Percentiles rank a stretch among this genome's conserved stretches.
These are phyloP conservation scores for Entomophthora muscae DNA, from an alignment of 371 early-diverging fungal species.

Conservation along the genomic window DNA sequence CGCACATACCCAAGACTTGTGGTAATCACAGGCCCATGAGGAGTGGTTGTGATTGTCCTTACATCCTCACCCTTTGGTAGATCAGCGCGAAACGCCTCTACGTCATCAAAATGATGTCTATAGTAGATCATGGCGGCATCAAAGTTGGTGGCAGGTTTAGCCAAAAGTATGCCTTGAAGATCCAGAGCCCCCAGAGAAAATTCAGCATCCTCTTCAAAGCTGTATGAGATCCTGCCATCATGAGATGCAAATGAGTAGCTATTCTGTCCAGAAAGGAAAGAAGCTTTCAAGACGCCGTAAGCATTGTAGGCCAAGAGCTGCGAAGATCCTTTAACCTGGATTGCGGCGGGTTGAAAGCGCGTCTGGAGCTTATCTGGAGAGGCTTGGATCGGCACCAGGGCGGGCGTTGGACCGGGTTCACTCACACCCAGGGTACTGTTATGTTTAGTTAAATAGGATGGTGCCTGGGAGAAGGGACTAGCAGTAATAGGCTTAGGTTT, in stretches of 20 bases:
- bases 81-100: background rate
- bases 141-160: background rate
- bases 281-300: background rate
- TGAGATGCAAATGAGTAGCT: background rate
- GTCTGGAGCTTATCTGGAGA: background rate
- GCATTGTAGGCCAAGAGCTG: background rate
- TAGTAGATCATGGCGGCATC: background rate
- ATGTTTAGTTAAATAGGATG: background rate
- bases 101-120: background rate
- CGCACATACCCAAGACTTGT: background rate
- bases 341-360: background rate
- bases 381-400: background rate
- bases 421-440: background rate
- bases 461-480: background rate
- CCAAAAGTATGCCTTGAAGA: background rate
- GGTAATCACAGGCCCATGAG: background rate
- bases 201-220: background rate
- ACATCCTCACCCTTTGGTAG: background rate
- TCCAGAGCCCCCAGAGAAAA: background rate
- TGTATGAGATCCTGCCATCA: background rate
- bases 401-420: no score
- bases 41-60: background rate
- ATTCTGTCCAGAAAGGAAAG: background rate
- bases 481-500: background rate
- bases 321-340: background rate